Conservation (phyloP, 108 stramenopile species). For the Mayamaea pseudoterrestris region DNA sequence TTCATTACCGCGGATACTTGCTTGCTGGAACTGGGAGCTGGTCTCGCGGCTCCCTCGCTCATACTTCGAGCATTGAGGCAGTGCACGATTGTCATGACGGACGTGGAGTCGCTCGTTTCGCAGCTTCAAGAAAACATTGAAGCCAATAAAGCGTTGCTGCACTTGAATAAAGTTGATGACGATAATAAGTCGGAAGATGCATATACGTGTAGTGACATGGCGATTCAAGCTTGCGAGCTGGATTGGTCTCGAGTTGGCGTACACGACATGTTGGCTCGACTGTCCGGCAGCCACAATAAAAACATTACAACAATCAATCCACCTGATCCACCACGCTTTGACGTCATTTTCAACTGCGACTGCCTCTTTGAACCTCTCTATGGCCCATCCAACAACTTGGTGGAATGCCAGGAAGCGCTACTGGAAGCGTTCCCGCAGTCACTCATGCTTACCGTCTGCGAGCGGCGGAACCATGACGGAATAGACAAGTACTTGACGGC, state of each 20-base stretch:
- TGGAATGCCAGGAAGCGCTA: slow-evolving; percentile 49
- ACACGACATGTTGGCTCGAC: slow-evolving; percentile 1
- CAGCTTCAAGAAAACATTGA: slow-evolving; percentile 49
- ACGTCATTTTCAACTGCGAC: slow-evolving; percentile 73
- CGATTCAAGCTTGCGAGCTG: slow-evolving; percentile 1
- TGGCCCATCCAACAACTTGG: slow-evolving; percentile 44
- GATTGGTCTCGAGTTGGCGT: slow-evolving; percentile 15
- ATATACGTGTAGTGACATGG: slow-evolving; percentile 3
- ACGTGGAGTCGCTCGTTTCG: slow-evolving; percentile 43
- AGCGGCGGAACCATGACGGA: slow-evolving; percentile 56
- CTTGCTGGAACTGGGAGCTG: slow-evolving; percentile 72
- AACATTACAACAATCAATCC: neutral
- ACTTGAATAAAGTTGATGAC: too few species aligned
- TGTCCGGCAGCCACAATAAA: neutral
- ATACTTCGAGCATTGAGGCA: slow-evolving; percentile 26
- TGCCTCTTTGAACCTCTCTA: slow-evolving; percentile 80
- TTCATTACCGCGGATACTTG: neutral
- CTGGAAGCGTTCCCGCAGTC: slow-evolving; percentile 33
- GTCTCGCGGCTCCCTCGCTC: slow-evolving; percentile 78
- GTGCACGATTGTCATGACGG: slow-evolving; percentile 46
- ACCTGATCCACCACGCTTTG: slow-evolving; percentile 39
- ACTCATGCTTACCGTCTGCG: slow-evolving; percentile 52
- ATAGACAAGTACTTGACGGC: slow-evolving; percentile 43
- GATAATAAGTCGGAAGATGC: slow-evolving; percentile 30
- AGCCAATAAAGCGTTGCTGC: slow-evolving; percentile 16